Percentiles rank a stretch among this genome's conserved stretches.
phyloP scores from a whole-genome alignment of 2,329 filamentous ascomycete genomes.

The Cylindrodendrum hubeiense region DNA sequence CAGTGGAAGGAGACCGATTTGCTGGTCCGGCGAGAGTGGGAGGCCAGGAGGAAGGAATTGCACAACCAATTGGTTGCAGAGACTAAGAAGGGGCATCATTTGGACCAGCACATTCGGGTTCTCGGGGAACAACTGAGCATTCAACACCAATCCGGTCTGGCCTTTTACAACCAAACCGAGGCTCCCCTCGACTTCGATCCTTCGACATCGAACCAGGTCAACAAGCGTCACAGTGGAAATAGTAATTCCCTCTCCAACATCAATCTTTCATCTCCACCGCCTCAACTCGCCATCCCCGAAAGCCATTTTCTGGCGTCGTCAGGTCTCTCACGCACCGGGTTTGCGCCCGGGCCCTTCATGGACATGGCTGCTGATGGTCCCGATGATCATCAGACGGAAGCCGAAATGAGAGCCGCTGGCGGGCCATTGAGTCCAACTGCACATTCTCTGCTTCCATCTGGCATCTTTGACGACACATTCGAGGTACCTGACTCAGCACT shows the following conservation, averaged over 20 bases:
- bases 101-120: slow-evolving; percentile 60
- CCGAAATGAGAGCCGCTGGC: slow-evolving; percentile 71
- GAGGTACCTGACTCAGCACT: slow-evolving; percentile 69
- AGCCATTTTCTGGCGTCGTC: slow-evolving; percentile 62
- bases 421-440: slow-evolving; percentile 84
- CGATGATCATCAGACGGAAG: slow-evolving; percentile 66
- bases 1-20: slow-evolving; percentile 65
- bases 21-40: slow-evolving; percentile 68
- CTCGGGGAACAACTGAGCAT: slow-evolving; percentile 61
- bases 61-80: slow-evolving; percentile 63
- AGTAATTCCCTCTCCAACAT: slow-evolving; percentile 61
- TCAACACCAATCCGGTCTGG: slow-evolving; percentile 56
- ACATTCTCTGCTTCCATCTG: slow-evolving; percentile 78
- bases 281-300: slow-evolving; percentile 53
- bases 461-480: slow-evolving; percentile 69
- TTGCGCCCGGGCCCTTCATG: slow-evolving; percentile 66
- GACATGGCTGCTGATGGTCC: slow-evolving; percentile 56
- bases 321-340: slow-evolving; percentile 66
- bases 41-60: slow-evolving; percentile 64
- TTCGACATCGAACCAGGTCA: slow-evolving; percentile 43
- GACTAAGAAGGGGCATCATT: slow-evolving; percentile 59
- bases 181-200: slow-evolving; percentile 62
- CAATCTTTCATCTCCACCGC: slow-evolving; percentile 54
- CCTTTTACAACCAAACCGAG: slow-evolving; percentile 61
- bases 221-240: slow-evolving; percentile 62